phyloP scores from a whole-genome alignment of 2,329 filamentous ascomycete species.

The Hypoxylon sp. region DNA sequence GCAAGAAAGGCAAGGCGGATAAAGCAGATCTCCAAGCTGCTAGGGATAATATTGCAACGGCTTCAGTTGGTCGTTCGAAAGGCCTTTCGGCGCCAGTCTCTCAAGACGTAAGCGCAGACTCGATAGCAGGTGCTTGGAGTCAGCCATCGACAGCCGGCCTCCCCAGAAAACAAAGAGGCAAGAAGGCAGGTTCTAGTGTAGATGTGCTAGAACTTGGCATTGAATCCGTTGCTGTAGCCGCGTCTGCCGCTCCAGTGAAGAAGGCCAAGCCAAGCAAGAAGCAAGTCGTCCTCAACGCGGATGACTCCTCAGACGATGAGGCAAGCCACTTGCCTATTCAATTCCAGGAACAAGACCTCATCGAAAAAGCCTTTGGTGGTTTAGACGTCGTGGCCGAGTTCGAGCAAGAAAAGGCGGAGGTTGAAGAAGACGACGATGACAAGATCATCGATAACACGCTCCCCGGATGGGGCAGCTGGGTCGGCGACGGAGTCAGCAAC shows the following conservation, averaged over 20 bases:
- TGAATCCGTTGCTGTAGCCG: slow-evolving; percentile 49
- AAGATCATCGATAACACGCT: slow-evolving; percentile 87
- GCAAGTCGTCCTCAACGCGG: slow-evolving; percentile 52
- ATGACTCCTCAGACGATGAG: slow-evolving; percentile 64
- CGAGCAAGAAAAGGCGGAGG: slow-evolving; percentile 80
- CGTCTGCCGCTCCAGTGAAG: slow-evolving; percentile 45
- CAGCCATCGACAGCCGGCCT: slow-evolving; percentile 45
- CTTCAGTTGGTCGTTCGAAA: slow-evolving; percentile 45
- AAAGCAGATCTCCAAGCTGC: slow-evolving; percentile 61
- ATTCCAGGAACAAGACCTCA: slow-evolving; percentile 75
- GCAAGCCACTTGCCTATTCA: slow-evolving; percentile 69
- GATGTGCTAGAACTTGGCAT: slow-evolving; percentile 53
- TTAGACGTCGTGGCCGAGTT: slow-evolving; percentile 88
- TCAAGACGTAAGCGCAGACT: slow-evolving; percentile 37
- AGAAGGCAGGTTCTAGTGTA: slow-evolving; percentile 44
- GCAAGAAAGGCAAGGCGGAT: slow-evolving; percentile 56
- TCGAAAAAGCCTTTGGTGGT: slow-evolving; percentile 88
- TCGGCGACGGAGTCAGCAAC: slow-evolving; percentile 84
- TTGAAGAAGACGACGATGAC: slow-evolving; percentile 83
- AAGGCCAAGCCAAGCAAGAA: slow-evolving; percentile 50
- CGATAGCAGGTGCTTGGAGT: slow-evolving; percentile 54
- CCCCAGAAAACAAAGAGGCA: slow-evolving; percentile 49
- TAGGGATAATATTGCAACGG: slow-evolving; percentile 53
- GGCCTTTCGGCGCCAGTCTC: slow-evolving; percentile 43
- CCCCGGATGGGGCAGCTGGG: slow-evolving; percentile 95